phyloP scores from a whole-genome alignment of 2,329 filamentous ascomycete genomes.

The Graphilbum fragrans region DNA sequence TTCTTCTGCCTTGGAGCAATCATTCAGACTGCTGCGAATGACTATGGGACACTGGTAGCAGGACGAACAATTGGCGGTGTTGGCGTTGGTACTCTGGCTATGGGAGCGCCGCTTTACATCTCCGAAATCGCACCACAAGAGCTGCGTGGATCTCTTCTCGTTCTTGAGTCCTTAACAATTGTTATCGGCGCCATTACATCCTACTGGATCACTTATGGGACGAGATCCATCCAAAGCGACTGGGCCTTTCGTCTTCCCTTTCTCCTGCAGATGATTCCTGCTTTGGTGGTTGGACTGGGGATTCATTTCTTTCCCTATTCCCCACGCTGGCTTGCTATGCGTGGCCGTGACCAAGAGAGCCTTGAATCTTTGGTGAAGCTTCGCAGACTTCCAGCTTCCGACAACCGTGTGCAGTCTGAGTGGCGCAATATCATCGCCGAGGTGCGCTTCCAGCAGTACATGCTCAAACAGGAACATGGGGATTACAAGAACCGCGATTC shows the following conservation, averaged over 20 bases:
- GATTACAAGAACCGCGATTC: background rate
- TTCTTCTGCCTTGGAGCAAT: constrained; percentile 30
- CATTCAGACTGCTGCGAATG: constrained; percentile 19
- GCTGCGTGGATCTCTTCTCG: constrained; percentile 4
- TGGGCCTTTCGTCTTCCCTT: background rate
- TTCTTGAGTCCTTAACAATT: constrained; percentile 13
- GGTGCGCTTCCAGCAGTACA: background rate
- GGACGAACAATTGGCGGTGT: constrained; percentile 18
- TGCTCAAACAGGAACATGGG: background rate
- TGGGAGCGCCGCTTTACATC: constrained; percentile 19
- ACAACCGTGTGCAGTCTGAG: background rate
- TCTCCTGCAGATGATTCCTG: constrained; percentile 1
- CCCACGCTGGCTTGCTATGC: background rate
- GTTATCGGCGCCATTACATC: constrained; percentile 39
- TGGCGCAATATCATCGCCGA: background rate
- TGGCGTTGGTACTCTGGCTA: constrained; percentile 18
- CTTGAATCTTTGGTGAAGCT: background rate
- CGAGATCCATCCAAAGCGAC: too few relatives aligned
- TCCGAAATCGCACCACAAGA: constrained; percentile 5
- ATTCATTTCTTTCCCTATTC: background rate
- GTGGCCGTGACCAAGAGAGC: background rate
- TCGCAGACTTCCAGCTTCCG: background rate
- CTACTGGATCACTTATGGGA: constrained; percentile 43
- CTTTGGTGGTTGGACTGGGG: background rate
- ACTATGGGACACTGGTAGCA: constrained; percentile 17